Percentiles rank a stretch among this genome's conserved stretches.
Conservation (phyloP, 805 yeast species). For the Candida stauntonica region DNA sequence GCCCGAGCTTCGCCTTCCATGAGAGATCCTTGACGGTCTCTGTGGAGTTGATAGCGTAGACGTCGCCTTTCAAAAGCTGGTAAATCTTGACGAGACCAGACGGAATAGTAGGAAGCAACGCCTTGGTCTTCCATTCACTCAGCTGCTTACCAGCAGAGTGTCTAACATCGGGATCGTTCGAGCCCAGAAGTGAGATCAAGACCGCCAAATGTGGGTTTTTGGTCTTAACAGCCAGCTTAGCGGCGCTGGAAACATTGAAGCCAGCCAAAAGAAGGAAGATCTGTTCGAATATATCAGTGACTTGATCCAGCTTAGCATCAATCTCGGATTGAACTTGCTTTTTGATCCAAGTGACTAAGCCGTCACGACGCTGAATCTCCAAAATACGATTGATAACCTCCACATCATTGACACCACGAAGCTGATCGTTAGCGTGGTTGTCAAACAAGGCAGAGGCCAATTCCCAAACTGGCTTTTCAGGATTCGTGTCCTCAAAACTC, state of each 20-base stretch:
- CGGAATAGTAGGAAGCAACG: slow-evolving; percentile 45
- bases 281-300: slow-evolving; percentile 42
- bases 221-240: slow-evolving; percentile 52
- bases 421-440: slow-evolving; percentile 20
- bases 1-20: slow-evolving; percentile 62
- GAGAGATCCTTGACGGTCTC: slow-evolving; percentile 44
- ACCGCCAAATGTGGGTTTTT: slow-evolving; percentile 68
- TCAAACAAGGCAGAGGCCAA: slow-evolving; percentile 64
- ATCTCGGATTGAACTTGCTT: slow-evolving; percentile 31
- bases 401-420: slow-evolving; percentile 22
- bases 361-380: slow-evolving; percentile 38
- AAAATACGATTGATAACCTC: slow-evolving; percentile 24
- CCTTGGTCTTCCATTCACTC: slow-evolving; percentile 53
- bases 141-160: slow-evolving; percentile 58
- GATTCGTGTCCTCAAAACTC: slow-evolving; percentile 15
- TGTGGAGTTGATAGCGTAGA: slow-evolving; percentile 28
- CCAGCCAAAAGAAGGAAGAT: slow-evolving; percentile 47
- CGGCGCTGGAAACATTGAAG: slow-evolving; percentile 60
- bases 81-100: slow-evolving; percentile 51
- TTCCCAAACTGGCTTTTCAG: slow-evolving; percentile 41
- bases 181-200: slow-evolving; percentile 63
- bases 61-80: slow-evolving; percentile 55
- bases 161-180: slow-evolving; percentile 58
- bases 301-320: slow-evolving; percentile 36
- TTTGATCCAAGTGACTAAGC: slow-evolving; percentile 56